Conservation (phyloP, 2,329 filamentous ascomycete species). For the Aspergillus glaucus region DNA sequence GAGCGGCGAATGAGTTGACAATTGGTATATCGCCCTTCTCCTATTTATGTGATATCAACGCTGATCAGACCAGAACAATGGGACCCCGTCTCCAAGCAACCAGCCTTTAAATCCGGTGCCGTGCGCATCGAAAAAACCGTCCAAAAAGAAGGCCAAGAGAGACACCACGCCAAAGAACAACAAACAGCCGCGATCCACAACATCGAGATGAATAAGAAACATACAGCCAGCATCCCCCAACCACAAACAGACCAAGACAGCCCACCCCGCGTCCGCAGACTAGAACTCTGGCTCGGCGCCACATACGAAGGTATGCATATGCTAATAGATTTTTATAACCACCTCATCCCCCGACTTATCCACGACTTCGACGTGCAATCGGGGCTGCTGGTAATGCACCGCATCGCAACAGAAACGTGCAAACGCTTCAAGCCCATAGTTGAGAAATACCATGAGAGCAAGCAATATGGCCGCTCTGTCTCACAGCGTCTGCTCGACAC, state of each 20-base stretch:
- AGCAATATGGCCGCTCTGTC: conserved; percentile 13
- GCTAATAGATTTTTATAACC: conserved; percentile 3
- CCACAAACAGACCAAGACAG: background rate
- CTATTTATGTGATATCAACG: background rate
- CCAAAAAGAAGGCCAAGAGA: conserved; percentile 8
- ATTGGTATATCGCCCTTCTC: conserved; percentile 16
- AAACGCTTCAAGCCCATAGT: conserved; percentile 17
- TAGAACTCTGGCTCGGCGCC: conserved; percentile 30
- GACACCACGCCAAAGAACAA: conserved; percentile 13
- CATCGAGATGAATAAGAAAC: conserved; percentile 5
- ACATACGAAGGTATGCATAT: conserved; percentile 20
- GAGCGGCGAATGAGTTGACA: conserved; percentile 35
- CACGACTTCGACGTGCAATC: conserved; percentile 25
- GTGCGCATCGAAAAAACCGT: conserved; percentile 27
- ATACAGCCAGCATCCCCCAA: background rate
- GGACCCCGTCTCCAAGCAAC: conserved; percentile 36
- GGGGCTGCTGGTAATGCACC: conserved; percentile 23
- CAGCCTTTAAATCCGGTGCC: conserved; percentile 32
- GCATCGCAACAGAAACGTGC: conserved; percentile 17
- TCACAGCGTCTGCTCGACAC: conserved; percentile 18
- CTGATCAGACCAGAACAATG: conserved; percentile 15
- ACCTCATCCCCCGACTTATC: conserved; percentile 4
- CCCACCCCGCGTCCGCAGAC: conserved; percentile 16
- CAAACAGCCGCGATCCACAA: conserved; percentile 17
- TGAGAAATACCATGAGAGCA: conserved; percentile 21